phyloP scores from a whole-genome alignment of 2,329 filamentous ascomycete species.

The Aspergillus japonicus region DNA sequence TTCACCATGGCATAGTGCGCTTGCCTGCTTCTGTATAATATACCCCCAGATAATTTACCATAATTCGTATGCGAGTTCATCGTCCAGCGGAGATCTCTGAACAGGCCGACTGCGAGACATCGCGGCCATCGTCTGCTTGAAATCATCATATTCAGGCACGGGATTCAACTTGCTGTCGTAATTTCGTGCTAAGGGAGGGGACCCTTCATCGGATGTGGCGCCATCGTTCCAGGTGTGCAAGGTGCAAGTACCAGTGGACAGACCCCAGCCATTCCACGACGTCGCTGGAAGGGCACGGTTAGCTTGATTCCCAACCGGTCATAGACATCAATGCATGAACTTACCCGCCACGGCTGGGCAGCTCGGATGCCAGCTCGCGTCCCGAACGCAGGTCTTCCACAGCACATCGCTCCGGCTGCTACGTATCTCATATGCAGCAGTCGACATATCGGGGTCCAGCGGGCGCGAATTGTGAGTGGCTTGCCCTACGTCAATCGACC shows the following conservation, averaged over 20 bases:
- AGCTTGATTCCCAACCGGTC: conserved; percentile 2
- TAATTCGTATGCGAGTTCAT: conserved; percentile 8
- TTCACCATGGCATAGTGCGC: not conserved
- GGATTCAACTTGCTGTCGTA: conserved; percentile 61
- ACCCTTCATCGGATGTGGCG: conserved; percentile 61
- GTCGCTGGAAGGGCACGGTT: conserved; percentile 57
- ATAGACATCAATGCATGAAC: conserved; percentile 18
- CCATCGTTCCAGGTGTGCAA: conserved; percentile 75
- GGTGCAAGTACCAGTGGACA: conserved; percentile 71
- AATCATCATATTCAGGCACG: conserved; percentile 46
- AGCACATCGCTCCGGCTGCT: conserved; percentile 51
- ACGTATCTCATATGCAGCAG: conserved; percentile 57
- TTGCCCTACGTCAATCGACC: conserved; percentile 71
- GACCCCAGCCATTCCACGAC: conserved; percentile 75
- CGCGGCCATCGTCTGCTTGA: conserved; percentile 20
- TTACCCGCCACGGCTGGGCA: conserved; percentile 73
- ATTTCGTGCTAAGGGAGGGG: conserved; percentile 57
- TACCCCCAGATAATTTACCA: conserved; percentile 1
- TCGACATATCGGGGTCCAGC: conserved; percentile 51
- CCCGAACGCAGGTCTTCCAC: conserved; percentile 79
- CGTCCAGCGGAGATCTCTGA: conserved; percentile 2
- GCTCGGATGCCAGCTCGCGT: conserved; percentile 87
- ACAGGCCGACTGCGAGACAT: conserved; percentile 17
- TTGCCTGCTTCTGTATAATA: not conserved
- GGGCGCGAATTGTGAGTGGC: conserved; percentile 66